Base-by-base conservation (phyloP, 306 rosid genomes). In the Leucaena leucocephala region DNA sequence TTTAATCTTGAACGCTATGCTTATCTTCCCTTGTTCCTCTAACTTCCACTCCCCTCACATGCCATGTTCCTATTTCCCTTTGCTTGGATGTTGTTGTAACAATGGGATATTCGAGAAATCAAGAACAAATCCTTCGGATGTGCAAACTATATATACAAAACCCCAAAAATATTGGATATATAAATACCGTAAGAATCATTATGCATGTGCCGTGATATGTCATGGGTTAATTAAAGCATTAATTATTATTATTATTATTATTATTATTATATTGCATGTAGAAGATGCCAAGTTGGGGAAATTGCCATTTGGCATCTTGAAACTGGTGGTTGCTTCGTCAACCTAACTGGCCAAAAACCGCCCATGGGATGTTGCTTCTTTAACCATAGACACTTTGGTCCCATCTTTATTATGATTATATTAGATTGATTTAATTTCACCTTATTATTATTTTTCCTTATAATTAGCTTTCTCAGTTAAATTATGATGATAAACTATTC, bases 1-100 rank as follows among this genome's bases (percentile, higher is more conserved):
- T 68, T 38, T n/a, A 68, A 22, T 35, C 45, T 34, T 61, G 36
- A 71, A 54, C 76, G 72, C 72, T 27, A 27, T 75, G 76, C 76
- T 84, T 80, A 45, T 55, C 68, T 64, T 80, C 80, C 22, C 74
- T 76, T 54, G 62, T 71, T 80, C 76, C n/a, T 64, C 67, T 33
- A 45, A 80, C 81, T 3, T 5, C 63, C 52, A 71, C 55, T 75
- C 61, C 22, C 22, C 58, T 68, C 86, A 76, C 80, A 46, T 76
- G 80, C 66, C 68, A 38, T 49, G 73, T 46, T 48, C 35, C 65
- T 17, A 15, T 21, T 6, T 48, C 2, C 14, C 16, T 59, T 55
- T 17, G 34, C 13, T 54, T 17, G 10, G 36, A 49, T 52, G 19
- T 16, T 17, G 58, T 34, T 49, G 52, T 19, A 21, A 40, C 15